phyloP scores from a whole-genome alignment of 495 filamentous ascomycete species.

The Penicillium salamii region DNA sequence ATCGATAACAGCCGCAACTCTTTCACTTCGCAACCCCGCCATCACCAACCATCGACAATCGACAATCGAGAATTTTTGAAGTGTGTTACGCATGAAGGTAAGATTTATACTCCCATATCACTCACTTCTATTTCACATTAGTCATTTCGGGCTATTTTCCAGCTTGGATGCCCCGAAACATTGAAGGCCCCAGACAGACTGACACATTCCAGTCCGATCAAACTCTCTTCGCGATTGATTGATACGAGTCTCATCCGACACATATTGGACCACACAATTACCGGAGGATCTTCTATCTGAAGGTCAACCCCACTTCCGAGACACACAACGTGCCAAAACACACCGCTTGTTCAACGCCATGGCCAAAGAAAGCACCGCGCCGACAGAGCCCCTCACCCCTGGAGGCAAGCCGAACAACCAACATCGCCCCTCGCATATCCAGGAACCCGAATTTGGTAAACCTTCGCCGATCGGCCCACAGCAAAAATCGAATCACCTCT shows the following conservation, averaged over 20 bases:
- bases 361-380: slow-evolving; percentile 44
- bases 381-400: slow-evolving; percentile 32
- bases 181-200: no score
- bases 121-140: no score
- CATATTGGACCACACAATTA: neutral
- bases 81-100: no score
- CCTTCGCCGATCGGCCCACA: slow-evolving; percentile 50
- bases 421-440: slow-evolving; percentile 18
- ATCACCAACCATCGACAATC: slow-evolving; percentile 9
- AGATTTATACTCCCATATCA: neutral
- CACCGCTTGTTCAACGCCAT: slow-evolving; percentile 17
- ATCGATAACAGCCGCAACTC: slow-evolving; percentile 26
- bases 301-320: neutral
- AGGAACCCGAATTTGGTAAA: slow-evolving; percentile 58
- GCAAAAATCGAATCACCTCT: slow-evolving; percentile 41
- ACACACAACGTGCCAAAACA: neutral
- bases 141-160: no score
- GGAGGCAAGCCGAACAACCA: slow-evolving; percentile 26
- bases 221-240: neutral
- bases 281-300: neutral
- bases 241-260: neutral
- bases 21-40: slow-evolving; percentile 17
- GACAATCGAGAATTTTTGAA: neutral
- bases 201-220: no score
- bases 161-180: no score